Base-by-base conservation (phyloP, 1,284 basidiomycete species). In the Pseudomicrostroma phylloplanum region DNA sequence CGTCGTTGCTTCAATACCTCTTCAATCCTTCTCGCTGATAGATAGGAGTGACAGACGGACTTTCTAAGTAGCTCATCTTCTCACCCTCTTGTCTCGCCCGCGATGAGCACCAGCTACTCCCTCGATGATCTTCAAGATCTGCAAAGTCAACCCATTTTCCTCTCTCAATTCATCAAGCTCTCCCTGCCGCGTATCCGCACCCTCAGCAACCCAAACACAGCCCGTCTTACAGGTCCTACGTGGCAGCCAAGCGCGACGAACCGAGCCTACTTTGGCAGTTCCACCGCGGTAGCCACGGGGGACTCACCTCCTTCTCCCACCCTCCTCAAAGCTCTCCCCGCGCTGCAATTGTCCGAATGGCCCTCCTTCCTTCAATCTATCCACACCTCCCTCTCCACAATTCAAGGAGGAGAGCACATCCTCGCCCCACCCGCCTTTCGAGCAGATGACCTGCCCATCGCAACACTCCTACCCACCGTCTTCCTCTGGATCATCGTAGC, bases 401-500 rank as follows among this genome's bases (percentile, higher is more conserved):
- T 48, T 17, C 43, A 48, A 13, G 56, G 25, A 21, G 60, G 26
- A 42, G 58, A 63, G 42, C 62, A 63, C 42, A 51, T 63, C 19
- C 57, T 63, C 1, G 51, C 62, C 13, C 62, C 62, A n/a, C 25
- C 58, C 1, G 62, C 62, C 7, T 59, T 59, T 49, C 49, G 62
- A 26, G 42, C 41, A 30, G 58, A 54, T 40, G 62, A 63, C 53
- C 49, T 63, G 17, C 62, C 62, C 42, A 26, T 56, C 13, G 62
- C 59, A 15, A 63, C 62, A 11, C 40, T 63, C 21, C 54, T 63
- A 19, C 62, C 58, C 42, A 61, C 62, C 7, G 57, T 59, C 30
- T 53, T 60, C 42, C 55, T 63, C 55, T 63, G 62, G 62, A 19
- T 19, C 11, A 63, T 63, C 43, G 56, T 63, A 26, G 41, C 60